These are phyloP conservation scores for Nothophoma quercina DNA, from an alignment of 2,329 filamentous ascomycete species.

Conservation along the genomic window DNA sequence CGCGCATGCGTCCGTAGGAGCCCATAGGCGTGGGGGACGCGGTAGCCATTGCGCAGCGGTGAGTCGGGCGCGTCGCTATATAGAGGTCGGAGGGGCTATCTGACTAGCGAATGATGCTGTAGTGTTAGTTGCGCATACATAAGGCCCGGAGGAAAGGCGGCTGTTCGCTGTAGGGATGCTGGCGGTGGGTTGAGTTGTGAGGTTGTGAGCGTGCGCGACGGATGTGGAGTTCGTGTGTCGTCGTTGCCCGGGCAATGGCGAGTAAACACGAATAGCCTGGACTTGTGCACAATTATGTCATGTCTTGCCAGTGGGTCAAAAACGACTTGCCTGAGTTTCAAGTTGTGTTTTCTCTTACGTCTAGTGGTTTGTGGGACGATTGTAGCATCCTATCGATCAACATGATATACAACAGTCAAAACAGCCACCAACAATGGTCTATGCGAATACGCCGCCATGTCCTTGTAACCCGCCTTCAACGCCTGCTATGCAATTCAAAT, in stretches of 20 bases:
- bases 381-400: not conserved
- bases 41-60: conserved; percentile 45
- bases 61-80: conserved; percentile 30
- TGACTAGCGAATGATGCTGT: conserved; percentile 50
- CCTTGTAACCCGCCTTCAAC: conserved; percentile 4
- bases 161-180: conserved; percentile 48
- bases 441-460: conserved; percentile 9
- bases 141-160: conserved; percentile 41
- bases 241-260: conserved; percentile 12
- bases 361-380: not conserved
- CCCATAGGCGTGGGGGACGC: conserved; percentile 51
- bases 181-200: conserved; percentile 31
- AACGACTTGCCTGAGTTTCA: not conserved
- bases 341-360: not conserved
- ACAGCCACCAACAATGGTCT: conserved; percentile 2
- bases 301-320: not conserved
- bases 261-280: conserved; percentile 13
- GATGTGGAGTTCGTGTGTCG: conserved; percentile 15
- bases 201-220: conserved; percentile 8
- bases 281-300: conserved; percentile 12
- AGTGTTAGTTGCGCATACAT: conserved; percentile 51
- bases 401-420: conserved; percentile 12
- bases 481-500: conserved; percentile 17
- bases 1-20: conserved; percentile 50
- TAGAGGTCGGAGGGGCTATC: conserved; percentile 27